These are phyloP conservation scores for Miscanthus sacchariflorus DNA, from an alignment of 202 grass and related monocot species.

Conservation along the genomic window DNA sequence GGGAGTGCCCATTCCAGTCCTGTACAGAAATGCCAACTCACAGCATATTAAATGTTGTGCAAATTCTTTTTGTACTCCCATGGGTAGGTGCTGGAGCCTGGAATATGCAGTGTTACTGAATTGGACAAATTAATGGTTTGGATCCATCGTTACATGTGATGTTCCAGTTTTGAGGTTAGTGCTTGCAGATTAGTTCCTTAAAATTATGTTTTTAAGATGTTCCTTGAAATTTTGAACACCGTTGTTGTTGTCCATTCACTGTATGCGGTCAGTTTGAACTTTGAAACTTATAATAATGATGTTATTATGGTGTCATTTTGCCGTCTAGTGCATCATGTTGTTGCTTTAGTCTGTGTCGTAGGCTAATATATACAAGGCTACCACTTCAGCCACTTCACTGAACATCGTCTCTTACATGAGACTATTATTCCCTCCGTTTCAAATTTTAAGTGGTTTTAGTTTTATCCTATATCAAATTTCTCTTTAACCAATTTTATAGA, in stretches of 20 bases:
- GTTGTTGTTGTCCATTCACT: too few species aligned
- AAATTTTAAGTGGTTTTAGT: not conserved
- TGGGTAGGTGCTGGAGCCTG: constrained; percentile 7
- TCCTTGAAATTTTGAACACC: not conserved
- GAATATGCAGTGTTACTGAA: not conserved
- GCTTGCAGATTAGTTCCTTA: constrained; percentile 3
- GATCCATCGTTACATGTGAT: not conserved
- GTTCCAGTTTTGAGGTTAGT: not conserved
- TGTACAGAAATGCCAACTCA: constrained; percentile 56
- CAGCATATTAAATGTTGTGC: constrained; percentile 30
- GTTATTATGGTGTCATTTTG: not conserved
- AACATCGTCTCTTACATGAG: not conserved
- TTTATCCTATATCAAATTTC: not conserved
- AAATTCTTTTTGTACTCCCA: constrained; percentile 49
- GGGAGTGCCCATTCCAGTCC: constrained; percentile 31
- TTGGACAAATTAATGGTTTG: constrained; percentile 22
- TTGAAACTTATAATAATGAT: not conserved
- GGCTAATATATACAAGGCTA: not conserved
- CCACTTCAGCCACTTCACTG: not conserved
- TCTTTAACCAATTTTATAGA: not conserved
- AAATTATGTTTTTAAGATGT: not conserved
- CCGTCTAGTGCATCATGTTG: not conserved
- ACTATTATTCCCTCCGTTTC: not conserved
- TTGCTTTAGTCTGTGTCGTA: not conserved
- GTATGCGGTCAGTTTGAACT: not conserved